phyloP scores from a whole-genome alignment of 306 rosid genomes.

The Pyrus betulifolia region DNA sequence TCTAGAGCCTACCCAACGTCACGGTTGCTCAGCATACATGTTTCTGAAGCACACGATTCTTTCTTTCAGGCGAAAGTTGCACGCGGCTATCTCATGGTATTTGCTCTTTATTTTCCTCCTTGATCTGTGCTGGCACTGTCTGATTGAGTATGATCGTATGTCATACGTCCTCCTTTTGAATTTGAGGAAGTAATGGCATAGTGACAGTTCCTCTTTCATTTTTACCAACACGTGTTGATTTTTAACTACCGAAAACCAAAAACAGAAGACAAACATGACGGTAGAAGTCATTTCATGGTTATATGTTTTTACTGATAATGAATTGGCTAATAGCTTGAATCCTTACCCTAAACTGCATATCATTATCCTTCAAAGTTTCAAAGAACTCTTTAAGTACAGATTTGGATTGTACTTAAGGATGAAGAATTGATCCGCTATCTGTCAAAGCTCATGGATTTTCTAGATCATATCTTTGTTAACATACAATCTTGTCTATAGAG shows the following conservation, averaged over 20 bases:
- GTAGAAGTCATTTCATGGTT: no score
- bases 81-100: constrained; percentile 79
- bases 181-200: not conserved
- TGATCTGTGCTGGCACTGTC: not conserved
- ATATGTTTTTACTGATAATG: not conserved
- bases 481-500: not conserved
- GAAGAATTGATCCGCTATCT: not conserved
- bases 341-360: not conserved
- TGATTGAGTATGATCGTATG: not conserved
- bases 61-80: constrained; percentile 93
- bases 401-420: not conserved
- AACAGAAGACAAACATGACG: no score
- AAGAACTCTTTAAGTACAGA: not conserved
- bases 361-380: not conserved
- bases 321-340: not conserved
- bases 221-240: no score
- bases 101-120: not conserved
- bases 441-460: not conserved
- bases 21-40: constrained; percentile 69
- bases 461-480: not conserved
- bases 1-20: constrained; percentile 83
- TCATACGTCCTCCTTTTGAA: not conserved
- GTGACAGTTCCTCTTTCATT: not conserved
- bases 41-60: constrained; percentile 86
- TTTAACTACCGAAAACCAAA: no score